Evolutionary conservation across 352 stramenopile genomes (phyloP).

Genomic region (Aphanomyces stellatus): DNA sequence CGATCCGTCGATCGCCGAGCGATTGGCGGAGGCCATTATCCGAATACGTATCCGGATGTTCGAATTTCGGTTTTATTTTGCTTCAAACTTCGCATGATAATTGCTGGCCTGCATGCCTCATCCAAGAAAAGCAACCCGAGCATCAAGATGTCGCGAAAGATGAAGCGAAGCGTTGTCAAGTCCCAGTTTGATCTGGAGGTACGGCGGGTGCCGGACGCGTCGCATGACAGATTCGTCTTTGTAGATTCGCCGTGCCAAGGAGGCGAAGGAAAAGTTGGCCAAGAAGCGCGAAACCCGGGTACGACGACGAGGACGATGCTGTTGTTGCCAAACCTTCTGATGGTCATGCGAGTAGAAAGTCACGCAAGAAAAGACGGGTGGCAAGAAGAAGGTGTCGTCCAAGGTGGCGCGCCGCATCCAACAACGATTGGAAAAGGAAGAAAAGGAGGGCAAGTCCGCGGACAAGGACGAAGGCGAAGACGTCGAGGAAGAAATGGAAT

Average conservation of each 20-base stretch:
- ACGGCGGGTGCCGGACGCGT: not conserved
- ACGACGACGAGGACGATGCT: not conserved
- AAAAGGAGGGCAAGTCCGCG: constrained; percentile 31
- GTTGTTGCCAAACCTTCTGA: not conserved
- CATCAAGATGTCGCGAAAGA: constrained; percentile 62
- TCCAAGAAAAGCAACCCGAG: not conserved
- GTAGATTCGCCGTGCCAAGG: constrained; percentile 30
- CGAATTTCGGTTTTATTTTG: not conserved
- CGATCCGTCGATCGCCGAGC: not conserved
- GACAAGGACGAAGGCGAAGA: constrained; percentile 22
- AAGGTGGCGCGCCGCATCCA: constrained; percentile 66
- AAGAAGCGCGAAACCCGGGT: constrained; percentile 60
- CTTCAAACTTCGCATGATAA: not conserved
- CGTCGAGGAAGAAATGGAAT: constrained; percentile 25
- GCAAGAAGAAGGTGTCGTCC: constrained; percentile 61
- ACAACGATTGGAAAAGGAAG: constrained; percentile 45
- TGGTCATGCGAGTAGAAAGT: not conserved
- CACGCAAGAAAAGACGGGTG: constrained; percentile 41
- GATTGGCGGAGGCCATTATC: not conserved
- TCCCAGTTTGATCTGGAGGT: constrained; percentile 73
- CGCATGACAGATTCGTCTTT: not conserved
- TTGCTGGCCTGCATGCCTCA: not conserved
- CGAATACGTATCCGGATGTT: not conserved
- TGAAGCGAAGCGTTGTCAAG: constrained; percentile 73
- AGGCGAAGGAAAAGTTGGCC: constrained; percentile 58